phyloP scores from a whole-genome alignment of 2,329 filamentous ascomycete genomes.

The Aspergillus chevalieri region DNA sequence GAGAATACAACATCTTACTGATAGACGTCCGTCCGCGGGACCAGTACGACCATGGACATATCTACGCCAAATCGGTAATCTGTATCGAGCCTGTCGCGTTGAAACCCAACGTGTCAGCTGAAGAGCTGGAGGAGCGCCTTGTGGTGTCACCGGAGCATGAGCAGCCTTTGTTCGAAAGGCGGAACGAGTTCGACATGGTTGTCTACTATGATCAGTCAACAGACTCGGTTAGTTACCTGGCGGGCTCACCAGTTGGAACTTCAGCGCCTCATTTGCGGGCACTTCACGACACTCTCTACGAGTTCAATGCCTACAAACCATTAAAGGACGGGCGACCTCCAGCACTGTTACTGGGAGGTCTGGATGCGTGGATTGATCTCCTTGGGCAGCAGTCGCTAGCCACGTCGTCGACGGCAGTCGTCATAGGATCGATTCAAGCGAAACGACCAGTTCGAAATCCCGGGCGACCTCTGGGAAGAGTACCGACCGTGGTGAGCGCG shows the following conservation, averaged over 20 bases:
- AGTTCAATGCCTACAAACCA: constrained; percentile 75
- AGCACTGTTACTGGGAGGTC: constrained; percentile 71
- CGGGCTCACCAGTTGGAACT: constrained; percentile 40
- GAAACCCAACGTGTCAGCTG: constrained; percentile 60
- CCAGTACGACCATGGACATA: constrained; percentile 81
- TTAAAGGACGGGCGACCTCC: constrained; percentile 60
- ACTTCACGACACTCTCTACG: constrained; percentile 70
- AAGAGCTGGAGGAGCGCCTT: constrained; percentile 51
- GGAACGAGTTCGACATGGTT: constrained; percentile 73
- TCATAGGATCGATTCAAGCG: constrained; percentile 40
- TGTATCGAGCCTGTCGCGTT: constrained; percentile 82
- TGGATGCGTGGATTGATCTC: constrained; percentile 82
- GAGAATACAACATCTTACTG: constrained; percentile 61
- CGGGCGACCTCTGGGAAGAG: constrained; percentile 46
- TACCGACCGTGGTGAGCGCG: constrained; percentile 46
- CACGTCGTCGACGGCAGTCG: constrained; percentile 50
- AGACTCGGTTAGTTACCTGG: constrained; percentile 52
- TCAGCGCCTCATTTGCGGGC: constrained; percentile 58
- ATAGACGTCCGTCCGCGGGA: constrained; percentile 79
- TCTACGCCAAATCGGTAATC: constrained; percentile 74
- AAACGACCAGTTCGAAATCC: constrained; percentile 32
- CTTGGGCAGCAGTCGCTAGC: constrained; percentile 63
- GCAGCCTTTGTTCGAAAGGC: constrained; percentile 63
- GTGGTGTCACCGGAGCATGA: constrained; percentile 53
- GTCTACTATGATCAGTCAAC: constrained; percentile 80